phyloP scores from a whole-genome alignment of 257 asterid species.

The Avicennia marina region DNA sequence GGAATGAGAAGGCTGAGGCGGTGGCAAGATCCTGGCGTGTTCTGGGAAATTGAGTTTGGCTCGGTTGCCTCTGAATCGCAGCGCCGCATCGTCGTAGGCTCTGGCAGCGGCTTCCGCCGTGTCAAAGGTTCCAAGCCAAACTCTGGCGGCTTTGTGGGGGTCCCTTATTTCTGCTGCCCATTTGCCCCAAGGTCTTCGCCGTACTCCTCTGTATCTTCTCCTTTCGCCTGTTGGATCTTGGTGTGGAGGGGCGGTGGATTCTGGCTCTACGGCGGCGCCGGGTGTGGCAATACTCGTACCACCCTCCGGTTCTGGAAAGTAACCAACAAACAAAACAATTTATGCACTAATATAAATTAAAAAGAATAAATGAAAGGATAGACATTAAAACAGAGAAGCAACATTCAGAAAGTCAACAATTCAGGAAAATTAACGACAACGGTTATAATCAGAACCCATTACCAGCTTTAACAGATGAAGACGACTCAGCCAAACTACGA shows the following conservation, averaged over 20 bases:
- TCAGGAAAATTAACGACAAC: too few species aligned
- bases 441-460: neutral
- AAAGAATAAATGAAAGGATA: slow-evolving; percentile 10
- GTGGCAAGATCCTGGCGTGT: slow-evolving; percentile 39
- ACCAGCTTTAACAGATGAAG: slow-evolving; percentile 50
- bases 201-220: too few species aligned
- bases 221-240: too few species aligned
- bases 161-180: too few species aligned
- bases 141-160: slow-evolving; percentile 84
- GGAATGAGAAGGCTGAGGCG: too few species aligned
- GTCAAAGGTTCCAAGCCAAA: slow-evolving; percentile 94
- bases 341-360: neutral
- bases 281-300: slow-evolving; percentile 21
- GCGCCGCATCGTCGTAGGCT: slow-evolving; percentile 91
- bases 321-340: neutral
- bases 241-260: slow-evolving; percentile 18
- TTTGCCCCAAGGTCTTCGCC: too few species aligned
- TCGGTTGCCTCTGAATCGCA: slow-evolving; percentile 74
- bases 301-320: slow-evolving; percentile 32
- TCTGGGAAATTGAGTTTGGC: slow-evolving; percentile 93
- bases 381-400: slow-evolving; percentile 24
- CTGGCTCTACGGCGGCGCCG: neutral
- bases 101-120: too few species aligned
- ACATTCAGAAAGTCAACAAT: too few species aligned
- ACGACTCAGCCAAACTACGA: slow-evolving; percentile 37